Evolutionary conservation across 352 stramenopile species (phyloP), one percentile per base, ranked within the genome.

Genomic region (Nothophytophthora sp.): DNA sequence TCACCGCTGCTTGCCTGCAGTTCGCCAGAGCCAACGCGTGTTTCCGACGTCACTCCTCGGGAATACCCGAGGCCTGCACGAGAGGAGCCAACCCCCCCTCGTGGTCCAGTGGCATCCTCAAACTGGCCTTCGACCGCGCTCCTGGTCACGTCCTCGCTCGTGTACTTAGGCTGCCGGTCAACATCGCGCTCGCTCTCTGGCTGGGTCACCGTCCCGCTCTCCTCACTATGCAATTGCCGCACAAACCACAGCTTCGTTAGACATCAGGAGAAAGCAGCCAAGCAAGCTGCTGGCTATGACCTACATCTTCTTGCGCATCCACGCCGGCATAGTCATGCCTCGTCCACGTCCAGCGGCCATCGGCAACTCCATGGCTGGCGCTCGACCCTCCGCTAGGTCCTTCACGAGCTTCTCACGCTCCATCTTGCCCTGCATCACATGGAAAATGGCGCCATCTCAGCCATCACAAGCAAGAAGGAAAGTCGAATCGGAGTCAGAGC

Each of bases 261-360:
- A n/a, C n/a, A n/a, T n/a, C n/a, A n/a, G n/a, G n/a, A n/a, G n/a
- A n/a, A n/a, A n/a, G n/a, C 16, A 55, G 20, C 15, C 32, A 12
- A 43, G 11, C 32, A 28, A 18, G 30, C 11, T 37, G 20, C n/a
- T 1, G 50, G n/a, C n/a, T n/a, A 45, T 10, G 1, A 79, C 74
- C 33, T 61, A 92, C 83, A 92, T 92, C 60, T 93, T 93, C 69
- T 96, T 96, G 47, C 74, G 85, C 83, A 97, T 96, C 90, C 90
- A 97, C 27, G 90, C 89, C 13, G 90, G 90, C 55, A 97, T 74
- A 8, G 92, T 97, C 77, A 97, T 90, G 34, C 88, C 86, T 28
- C 88, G 79, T 11, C 90, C 90, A 12, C 86, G 81, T 32, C 88
- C 88, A 32, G 78, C 78, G 43, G 81, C 63, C 8, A 38, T 50